These are phyloP conservation scores for Aureobasidium sp. DNA, from an alignment of 2,329 filamentous ascomycete genomes.

Conservation along the genomic window DNA sequence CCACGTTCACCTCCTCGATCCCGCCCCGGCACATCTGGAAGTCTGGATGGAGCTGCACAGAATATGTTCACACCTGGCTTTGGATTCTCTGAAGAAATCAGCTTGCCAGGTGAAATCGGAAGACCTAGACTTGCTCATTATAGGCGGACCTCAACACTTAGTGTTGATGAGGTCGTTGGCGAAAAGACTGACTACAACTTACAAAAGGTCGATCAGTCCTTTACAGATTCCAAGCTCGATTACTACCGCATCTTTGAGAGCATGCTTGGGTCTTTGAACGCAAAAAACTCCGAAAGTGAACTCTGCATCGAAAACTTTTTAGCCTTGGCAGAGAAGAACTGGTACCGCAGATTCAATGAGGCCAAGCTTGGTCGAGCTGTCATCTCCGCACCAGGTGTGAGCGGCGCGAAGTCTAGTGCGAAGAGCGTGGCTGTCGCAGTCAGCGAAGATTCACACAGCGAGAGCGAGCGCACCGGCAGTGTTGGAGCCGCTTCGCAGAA, in stretches of 20 bases:
- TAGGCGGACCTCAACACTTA: slow-evolving; percentile 31
- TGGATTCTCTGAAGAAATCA: neutral
- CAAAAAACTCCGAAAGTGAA: slow-evolving; percentile 49
- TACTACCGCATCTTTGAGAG: slow-evolving; percentile 54
- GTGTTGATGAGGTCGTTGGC: slow-evolving; percentile 52
- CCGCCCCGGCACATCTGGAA: neutral
- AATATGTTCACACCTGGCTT: neutral
- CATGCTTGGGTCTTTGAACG: slow-evolving; percentile 49
- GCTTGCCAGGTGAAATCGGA: neutral
- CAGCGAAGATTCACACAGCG: slow-evolving; percentile 30
- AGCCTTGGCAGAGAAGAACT: slow-evolving; percentile 58
- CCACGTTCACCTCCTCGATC: neutral
- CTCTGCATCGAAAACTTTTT: slow-evolving; percentile 61
- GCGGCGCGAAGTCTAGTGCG: slow-evolving; percentile 31
- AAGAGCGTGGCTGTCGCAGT: slow-evolving; percentile 35
- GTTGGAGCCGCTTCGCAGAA: neutral
- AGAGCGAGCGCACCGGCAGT: slow-evolving; percentile 16
- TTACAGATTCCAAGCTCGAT: slow-evolving; percentile 56
- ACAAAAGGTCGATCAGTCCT: slow-evolving; percentile 61
- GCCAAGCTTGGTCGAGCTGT: slow-evolving; percentile 49
- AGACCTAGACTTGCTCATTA: neutral
- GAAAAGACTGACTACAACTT: slow-evolving; percentile 56
- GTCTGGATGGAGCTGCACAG: neutral
- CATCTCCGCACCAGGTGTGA: slow-evolving; percentile 23
- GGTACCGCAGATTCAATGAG: slow-evolving; percentile 53